These are phyloP conservation scores for Chrysoporthe austroafricana DNA, from an alignment of 2,329 filamentous ascomycete species.

Conservation along the genomic window DNA sequence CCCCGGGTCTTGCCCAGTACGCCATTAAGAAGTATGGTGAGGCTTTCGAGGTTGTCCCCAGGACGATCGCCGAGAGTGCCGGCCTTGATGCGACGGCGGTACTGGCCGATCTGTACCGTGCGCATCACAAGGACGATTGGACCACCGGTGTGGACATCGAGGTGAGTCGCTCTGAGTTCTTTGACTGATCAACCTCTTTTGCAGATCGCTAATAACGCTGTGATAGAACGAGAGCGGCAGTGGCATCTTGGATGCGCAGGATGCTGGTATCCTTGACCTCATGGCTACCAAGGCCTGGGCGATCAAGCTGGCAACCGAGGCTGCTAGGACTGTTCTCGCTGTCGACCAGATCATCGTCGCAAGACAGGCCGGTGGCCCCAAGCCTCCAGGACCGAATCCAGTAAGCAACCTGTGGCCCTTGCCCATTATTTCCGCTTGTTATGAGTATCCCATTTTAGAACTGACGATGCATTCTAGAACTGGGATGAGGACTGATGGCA, in stretches of 20 bases:
- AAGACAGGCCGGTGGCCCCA: constrained; percentile 93
- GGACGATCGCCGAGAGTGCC: constrained; percentile 91
- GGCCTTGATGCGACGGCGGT: constrained; percentile 98
- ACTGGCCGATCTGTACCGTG: constrained; percentile 87
- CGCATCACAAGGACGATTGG: constrained; percentile 88
- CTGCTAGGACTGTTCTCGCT: constrained; percentile 88
- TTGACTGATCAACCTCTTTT: neutral
- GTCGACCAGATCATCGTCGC: constrained; percentile 99
- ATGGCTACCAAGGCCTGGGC: constrained; percentile 94
- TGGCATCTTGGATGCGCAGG: constrained; percentile 82
- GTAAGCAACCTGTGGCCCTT: constrained; percentile 41
- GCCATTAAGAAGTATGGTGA: constrained; percentile 97
- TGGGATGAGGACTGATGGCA: constrained; percentile 63
- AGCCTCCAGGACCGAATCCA: constrained; percentile 92
- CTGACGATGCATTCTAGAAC: constrained; percentile 50
- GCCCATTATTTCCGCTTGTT: neutral
- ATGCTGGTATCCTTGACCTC: constrained; percentile 89
- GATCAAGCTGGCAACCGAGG: constrained; percentile 94
- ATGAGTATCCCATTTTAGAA: neutral
- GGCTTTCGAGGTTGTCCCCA: constrained; percentile 95
- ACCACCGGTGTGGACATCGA: constrained; percentile 94
- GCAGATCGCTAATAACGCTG: constrained; percentile 32
- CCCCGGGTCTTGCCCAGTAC: constrained; percentile 89
- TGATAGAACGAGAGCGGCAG: constrained; percentile 72
- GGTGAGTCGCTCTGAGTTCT: constrained; percentile 44